Evolutionary conservation across 2,329 filamentous ascomycete species (phyloP).

Genomic region (Colletotrichum sidae): DNA sequence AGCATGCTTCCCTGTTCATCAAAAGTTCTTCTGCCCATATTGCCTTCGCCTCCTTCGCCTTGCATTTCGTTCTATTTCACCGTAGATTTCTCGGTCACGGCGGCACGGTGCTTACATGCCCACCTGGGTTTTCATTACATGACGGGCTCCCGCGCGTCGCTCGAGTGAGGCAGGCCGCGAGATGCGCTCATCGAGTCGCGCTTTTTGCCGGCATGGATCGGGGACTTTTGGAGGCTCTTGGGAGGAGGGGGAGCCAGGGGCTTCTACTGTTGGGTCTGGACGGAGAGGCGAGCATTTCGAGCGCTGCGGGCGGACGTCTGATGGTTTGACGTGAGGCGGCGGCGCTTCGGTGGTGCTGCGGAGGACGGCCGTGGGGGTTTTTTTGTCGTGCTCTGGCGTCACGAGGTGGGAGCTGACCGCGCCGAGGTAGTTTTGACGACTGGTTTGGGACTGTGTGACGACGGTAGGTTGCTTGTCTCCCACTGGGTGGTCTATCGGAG

Average conservation of each 20-base stretch:
- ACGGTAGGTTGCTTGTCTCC: too few species aligned
- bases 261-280: neutral
- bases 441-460: too few species aligned
- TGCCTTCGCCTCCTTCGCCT: neutral
- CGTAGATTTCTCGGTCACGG: neutral
- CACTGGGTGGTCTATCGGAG: too few species aligned
- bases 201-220: neutral
- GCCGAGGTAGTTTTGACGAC: too few species aligned
- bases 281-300: too few species aligned
- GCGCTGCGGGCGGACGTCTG: too few species aligned
- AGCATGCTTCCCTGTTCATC: conserved; percentile 10
- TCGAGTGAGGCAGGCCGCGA: conserved; percentile 1
- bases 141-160: conserved; percentile 1
- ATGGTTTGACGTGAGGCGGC: conserved; percentile 17
- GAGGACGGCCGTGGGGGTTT: too few species aligned
- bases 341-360: neutral
- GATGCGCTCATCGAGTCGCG: neutral
- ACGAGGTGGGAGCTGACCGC: too few species aligned
- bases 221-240: neutral
- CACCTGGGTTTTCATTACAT: conserved; percentile 24
- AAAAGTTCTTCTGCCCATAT: conserved; percentile 3
- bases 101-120: neutral
- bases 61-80: neutral
- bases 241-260: neutral
- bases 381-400: too few species aligned